phyloP scores from a whole-genome alignment of 441 rosid genomes.

The Gossypium lobatum region DNA sequence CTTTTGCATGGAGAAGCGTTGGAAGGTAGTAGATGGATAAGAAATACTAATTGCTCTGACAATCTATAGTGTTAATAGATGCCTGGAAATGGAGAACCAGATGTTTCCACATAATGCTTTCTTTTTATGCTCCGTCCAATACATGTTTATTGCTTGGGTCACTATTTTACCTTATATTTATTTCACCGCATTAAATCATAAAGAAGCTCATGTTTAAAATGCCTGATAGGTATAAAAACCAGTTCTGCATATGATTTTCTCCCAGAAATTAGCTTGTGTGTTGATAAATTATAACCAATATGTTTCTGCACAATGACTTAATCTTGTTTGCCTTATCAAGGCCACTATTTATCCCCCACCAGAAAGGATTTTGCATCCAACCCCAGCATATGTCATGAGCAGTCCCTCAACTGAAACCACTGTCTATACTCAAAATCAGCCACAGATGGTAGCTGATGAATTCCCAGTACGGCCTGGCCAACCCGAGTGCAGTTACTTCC shows the following conservation, averaged over 20 bases:
- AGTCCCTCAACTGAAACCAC: constrained; percentile 35
- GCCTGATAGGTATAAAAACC: neutral
- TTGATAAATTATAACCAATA: neutral
- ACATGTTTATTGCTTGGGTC: neutral
- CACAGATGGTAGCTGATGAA: constrained; percentile 47
- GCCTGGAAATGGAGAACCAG: neutral
- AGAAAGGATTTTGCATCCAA: constrained; percentile 46
- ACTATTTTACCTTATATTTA: neutral
- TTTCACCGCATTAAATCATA: neutral
- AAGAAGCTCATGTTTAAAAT: neutral
- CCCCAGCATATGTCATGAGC: constrained; percentile 40
- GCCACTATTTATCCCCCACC: constrained; percentile 45
- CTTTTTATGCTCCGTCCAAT: neutral
- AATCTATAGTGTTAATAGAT: neutral
- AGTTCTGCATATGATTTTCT: constrained; percentile 1
- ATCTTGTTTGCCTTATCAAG: constrained; percentile 35
- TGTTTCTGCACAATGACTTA: neutral
- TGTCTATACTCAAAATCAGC: constrained; percentile 38
- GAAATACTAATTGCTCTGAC: neutral
- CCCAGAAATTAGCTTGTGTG: neutral
- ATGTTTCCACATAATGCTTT: neutral
- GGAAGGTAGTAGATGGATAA: neutral
- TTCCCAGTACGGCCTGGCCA: constrained; percentile 90
- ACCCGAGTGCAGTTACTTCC: constrained; percentile 71
- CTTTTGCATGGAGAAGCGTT: neutral